Percentiles rank a stretch among this genome's conserved stretches.
These are phyloP conservation scores for Trichophyton rubrum DNA, from an alignment of 2,329 filamentous ascomycete species.

Conservation along the genomic window DNA sequence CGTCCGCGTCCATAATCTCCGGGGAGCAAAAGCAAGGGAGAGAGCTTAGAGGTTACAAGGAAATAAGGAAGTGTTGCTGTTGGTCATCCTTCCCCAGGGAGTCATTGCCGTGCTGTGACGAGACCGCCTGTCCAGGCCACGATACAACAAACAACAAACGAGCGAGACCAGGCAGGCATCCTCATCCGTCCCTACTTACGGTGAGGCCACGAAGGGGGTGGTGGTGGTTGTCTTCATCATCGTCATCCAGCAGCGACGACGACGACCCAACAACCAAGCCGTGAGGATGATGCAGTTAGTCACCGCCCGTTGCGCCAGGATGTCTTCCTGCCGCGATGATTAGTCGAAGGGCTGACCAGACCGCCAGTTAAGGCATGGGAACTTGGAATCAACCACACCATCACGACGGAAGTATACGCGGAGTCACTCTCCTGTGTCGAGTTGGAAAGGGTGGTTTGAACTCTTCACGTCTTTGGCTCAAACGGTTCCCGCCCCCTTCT, in stretches of 20 bases:
- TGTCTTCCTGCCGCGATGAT: not conserved
- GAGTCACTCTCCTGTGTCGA: too few relatives aligned
- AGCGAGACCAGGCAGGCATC: not conserved
- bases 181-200: not conserved
- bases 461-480: not conserved
- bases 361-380: not conserved
- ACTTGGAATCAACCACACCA: not conserved
- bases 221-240: not conserved
- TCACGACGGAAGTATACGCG: not conserved
- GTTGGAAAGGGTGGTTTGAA: too few relatives aligned
- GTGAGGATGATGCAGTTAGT: not conserved
- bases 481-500: not conserved
- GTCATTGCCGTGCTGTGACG: not conserved
- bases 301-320: conserved; percentile 2
- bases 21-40: not conserved
- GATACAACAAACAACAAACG: not conserved
- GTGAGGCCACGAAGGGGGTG: not conserved
- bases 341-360: not conserved
- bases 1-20: not conserved
- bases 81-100: not conserved
- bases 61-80: not conserved
- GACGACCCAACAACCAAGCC: not conserved
- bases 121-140: conserved; percentile 1
- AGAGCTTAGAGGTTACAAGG: not conserved
- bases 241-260: not conserved